Base-by-base conservation (phyloP, 768 basidiomycete species). In the Collybiopsis confluens region DNA sequence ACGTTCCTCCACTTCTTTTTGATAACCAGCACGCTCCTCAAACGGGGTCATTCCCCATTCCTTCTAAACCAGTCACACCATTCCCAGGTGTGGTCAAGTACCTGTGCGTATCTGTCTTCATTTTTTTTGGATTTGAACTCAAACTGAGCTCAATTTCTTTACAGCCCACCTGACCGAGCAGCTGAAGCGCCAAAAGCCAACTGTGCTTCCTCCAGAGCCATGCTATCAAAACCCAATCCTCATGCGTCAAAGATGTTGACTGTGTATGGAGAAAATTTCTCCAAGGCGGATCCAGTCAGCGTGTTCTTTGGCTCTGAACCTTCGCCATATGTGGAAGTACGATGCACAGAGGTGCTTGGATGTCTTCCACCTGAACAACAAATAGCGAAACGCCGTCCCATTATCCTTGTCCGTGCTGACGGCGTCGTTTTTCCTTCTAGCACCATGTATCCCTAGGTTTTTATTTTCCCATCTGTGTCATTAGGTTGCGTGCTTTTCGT, bases 11-110 rank as follows among this genome's bases (percentile, higher is more conserved):
- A 1, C 80, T 86, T 23, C 74, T 93, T 41, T 90, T 88, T 65
- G 89, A 92, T 72, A 83, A 83, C 61, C 88, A 87, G 66, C 83
- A 83, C 57, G 79, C 82, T n/a, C 74, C 82, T 18, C 83, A 82
- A 62, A 83, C 77, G 7, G 79, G 82, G 5, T 85, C 88, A 20
- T 91, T 86, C 77, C 87, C 88, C 28, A 81, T 88, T 54, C 88
- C 90, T 16, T 81, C 83, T 30, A 90, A 90, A 63, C 87, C 88
- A 9, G 82, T 93, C 56, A 92, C 92, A 16, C 88, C 90, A 1
- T 88, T 90, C 76, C 91, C 91, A 11, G 82, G 78, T 54, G 88
- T 93, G 54, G 89, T 92, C 61, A 93, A 93, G 75, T 93, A 92
- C 71, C 85, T 93, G 41, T 48, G 30, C 35, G 47, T 48, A 48